Evolutionary conservation across 176 grass and related monocot genomes (phyloP).

Genomic region (Ampelocalamus luodianensis): DNA sequence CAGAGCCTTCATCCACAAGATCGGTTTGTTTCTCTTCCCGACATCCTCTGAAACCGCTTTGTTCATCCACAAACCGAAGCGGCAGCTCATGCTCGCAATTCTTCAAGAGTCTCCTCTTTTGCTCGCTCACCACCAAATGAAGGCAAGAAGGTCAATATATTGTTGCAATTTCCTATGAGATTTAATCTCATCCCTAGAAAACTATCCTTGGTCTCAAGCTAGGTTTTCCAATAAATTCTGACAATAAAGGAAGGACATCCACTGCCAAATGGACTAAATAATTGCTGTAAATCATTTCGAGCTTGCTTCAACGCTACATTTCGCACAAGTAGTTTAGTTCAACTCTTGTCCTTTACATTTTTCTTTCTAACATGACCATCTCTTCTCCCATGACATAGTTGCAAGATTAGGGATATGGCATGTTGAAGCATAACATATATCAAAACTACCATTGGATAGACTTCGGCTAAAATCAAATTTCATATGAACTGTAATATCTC

Average conservation of each 20-base stretch:
- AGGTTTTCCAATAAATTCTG: slow-evolving; percentile 9
- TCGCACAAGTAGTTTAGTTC: slow-evolving; percentile 83
- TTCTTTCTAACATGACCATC: slow-evolving; percentile 63
- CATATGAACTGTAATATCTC: too few relatives aligned
- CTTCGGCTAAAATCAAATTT: too few relatives aligned
- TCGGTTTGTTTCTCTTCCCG: slow-evolving; percentile 79
- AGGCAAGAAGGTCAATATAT: slow-evolving; percentile 1
- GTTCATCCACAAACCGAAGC: slow-evolving; percentile 85
- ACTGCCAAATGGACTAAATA: slow-evolving; percentile 98
- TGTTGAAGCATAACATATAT: too few relatives aligned
- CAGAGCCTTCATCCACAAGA: slow-evolving; percentile 64
- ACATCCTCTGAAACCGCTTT: slow-evolving; percentile 65
- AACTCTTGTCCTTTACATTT: slow-evolving; percentile 77
- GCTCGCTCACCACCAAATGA: slow-evolving; percentile 79
- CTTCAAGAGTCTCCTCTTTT: slow-evolving; percentile 91
- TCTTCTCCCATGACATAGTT: slow-evolving; percentile 87
- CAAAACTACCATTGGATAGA: too few relatives aligned
- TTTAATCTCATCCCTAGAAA: slow-evolving; percentile 6
- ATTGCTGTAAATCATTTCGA: slow-evolving; percentile 77
- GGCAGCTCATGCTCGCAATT: slow-evolving; percentile 71
- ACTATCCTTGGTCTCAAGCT: background rate
- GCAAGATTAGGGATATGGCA: slow-evolving; percentile 85
- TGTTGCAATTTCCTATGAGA: slow-evolving; percentile 13
- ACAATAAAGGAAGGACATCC: slow-evolving; percentile 6
- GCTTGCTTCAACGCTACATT: slow-evolving; percentile 99